Conservation (phyloP, 2,329 filamentous ascomycete species). For the Alternaria incomplexa region DNA sequence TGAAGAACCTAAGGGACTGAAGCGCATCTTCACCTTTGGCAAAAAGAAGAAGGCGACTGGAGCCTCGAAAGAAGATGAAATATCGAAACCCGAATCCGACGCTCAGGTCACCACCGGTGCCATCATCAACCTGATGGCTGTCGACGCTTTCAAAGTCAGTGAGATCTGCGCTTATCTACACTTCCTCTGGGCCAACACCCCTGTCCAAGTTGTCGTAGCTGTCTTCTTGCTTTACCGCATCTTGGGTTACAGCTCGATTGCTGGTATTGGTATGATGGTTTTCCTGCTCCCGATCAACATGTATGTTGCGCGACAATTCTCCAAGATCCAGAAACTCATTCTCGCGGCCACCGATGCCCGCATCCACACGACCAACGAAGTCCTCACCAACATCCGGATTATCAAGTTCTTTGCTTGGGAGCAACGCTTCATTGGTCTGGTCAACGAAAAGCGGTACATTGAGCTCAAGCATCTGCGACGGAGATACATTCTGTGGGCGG, state of each 20-base stretch:
- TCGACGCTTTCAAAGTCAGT: conserved; percentile 98
- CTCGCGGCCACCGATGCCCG: conserved; percentile 92
- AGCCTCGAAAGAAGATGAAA: conserved; percentile 45
- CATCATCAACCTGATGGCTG: conserved; percentile 99
- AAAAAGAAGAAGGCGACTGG: conserved; percentile 57
- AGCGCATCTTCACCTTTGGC: conserved; percentile 61
- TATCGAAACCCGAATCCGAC: conserved; percentile 53
- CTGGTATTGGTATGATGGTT: conserved; percentile 88
- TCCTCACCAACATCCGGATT: conserved; percentile 95
- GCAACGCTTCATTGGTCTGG: conserved; percentile 81
- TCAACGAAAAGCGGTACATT: conserved; percentile 82
- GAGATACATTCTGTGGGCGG: conserved; percentile 89
- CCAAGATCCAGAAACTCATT: conserved; percentile 85
- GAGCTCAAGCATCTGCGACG: conserved; percentile 81
- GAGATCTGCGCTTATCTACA: conserved; percentile 95
- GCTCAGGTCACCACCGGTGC: conserved; percentile 90
- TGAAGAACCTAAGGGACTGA: conserved; percentile 50
- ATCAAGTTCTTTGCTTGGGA: conserved; percentile 99
- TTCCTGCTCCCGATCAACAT: conserved; percentile 91
- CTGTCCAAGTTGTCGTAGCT: conserved; percentile 83
- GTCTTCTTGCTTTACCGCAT: conserved; percentile 85
- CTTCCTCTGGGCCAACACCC: conserved; percentile 91
- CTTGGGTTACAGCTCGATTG: conserved; percentile 90
- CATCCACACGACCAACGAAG: conserved; percentile 95
- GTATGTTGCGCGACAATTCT: conserved; percentile 83